Evolutionary conservation across 257 asterid genomes (phyloP), one percentile per base, ranked within the genome.

Genomic region (Verbena officinalis): DNA sequence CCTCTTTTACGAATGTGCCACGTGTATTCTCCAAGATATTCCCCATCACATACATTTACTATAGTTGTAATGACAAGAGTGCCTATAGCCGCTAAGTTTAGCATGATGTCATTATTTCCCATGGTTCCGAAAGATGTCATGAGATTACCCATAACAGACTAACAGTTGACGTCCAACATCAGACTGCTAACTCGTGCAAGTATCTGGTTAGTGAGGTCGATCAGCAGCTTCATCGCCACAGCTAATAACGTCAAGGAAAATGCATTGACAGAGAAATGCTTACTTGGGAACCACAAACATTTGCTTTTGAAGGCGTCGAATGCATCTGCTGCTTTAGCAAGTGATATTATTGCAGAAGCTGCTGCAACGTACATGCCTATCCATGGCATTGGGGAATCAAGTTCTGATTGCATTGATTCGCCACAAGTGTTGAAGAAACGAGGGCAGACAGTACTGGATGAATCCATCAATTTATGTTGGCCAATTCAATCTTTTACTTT

Each of bases 261-360:
- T 0, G 46, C n/a, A 40, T 40, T 40, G 4, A 40, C 4, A 40
- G n/a, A 40, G 15, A 40, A 40, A 11, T 12, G 11, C 15, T 40
- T 40, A 13, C 46, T 5, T 11, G 46, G 46, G 3, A 13, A 12
- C 46, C 46, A 40, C 9, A 40, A 13, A 2, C 11, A 7, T 40
- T 13, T 40, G 46, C 15, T 0, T 40, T 11, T 9, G 46, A 40
- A 40, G n/a, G 15, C 46, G 3, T 40, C 2, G 46, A 40, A 40
- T 2, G 15, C 46, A 13, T 40, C 46, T 1, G 15, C 46, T 3
- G 74, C 67, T 78, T 75, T 79, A 58, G 76, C 81, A 1, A 65
- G 6, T 0, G 81, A 59, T 49, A 81, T 77, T 12, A 69, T 80
- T 59, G 89, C 84, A 6, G 82, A 77, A 3, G 86, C 85, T 40